Evolutionary conservation across 352 stramenopile genomes (phyloP).

Genomic region (Globisporangium cederbergense): DNA sequence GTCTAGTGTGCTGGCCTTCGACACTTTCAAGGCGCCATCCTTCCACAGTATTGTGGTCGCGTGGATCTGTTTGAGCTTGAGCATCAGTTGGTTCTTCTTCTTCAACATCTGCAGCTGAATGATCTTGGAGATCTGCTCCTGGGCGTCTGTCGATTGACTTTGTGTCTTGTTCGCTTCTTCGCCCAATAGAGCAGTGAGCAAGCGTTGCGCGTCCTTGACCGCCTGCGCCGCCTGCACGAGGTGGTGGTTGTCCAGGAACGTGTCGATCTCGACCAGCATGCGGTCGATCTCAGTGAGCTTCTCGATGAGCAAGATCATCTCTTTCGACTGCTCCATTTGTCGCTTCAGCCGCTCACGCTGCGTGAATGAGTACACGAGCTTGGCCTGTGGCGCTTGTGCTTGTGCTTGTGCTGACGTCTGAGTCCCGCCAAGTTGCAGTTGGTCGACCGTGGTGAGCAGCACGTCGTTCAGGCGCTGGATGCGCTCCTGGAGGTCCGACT

Average conservation of each 20-base stretch:
- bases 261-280: constrained; percentile 44
- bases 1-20: background rate
- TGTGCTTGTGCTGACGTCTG: background rate
- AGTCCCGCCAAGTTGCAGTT: constrained; percentile 40
- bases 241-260: constrained; percentile 35
- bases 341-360: constrained; percentile 54
- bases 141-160: background rate
- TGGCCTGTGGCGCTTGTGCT: constrained; percentile 23
- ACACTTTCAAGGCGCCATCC: constrained; percentile 35
- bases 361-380: constrained; percentile 50
- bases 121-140: constrained; percentile 32
- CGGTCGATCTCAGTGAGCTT: constrained; percentile 64
- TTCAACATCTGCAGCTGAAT: constrained; percentile 45
- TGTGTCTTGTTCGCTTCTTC: constrained; percentile 11
- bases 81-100: constrained; percentile 53
- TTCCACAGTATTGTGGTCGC: constrained; percentile 37
- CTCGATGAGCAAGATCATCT: constrained; percentile 62
- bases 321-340: constrained; percentile 59
- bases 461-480: constrained; percentile 39
- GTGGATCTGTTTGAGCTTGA: constrained; percentile 46
- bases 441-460: constrained; percentile 45
- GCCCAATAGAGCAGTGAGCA: constrained; percentile 27
- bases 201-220: constrained; percentile 30
- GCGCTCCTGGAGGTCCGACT: constrained; percentile 47
- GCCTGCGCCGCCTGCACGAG: constrained; percentile 47